These are phyloP conservation scores for Coemansia sp. DNA, from an alignment of 192 early-diverging fungal species.

Conservation along the genomic window DNA sequence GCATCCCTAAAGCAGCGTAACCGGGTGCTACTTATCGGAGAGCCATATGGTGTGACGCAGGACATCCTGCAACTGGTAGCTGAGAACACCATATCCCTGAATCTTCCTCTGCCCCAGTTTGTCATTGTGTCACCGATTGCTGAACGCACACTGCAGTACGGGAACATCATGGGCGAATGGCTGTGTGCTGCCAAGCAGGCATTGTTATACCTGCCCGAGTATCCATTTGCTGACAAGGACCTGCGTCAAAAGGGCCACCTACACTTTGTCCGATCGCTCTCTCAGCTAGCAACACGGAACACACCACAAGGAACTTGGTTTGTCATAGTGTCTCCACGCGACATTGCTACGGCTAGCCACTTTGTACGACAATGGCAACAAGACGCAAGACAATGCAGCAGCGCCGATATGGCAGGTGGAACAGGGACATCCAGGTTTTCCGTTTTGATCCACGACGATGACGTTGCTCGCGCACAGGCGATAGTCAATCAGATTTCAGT, in stretches of 20 bases:
- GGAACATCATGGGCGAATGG: slow-evolving; percentile 87
- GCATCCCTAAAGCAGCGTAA: slow-evolving; percentile 55
- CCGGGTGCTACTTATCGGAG: slow-evolving; percentile 69
- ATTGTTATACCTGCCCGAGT: slow-evolving; percentile 65
- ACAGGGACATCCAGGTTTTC: slow-evolving; percentile 37
- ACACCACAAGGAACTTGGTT: slow-evolving; percentile 51
- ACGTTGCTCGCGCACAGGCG: slow-evolving; percentile 31
- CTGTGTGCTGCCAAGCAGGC: slow-evolving; percentile 65
- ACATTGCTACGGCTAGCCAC: slow-evolving; percentile 28
- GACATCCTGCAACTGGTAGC: slow-evolving; percentile 69
- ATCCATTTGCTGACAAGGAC: slow-evolving; percentile 53
- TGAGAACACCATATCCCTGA: slow-evolving; percentile 57
- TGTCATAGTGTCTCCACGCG: slow-evolving; percentile 41
- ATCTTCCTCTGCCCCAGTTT: slow-evolving; percentile 62
- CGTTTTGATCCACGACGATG: slow-evolving; percentile 47
- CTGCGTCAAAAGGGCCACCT: slow-evolving; percentile 49
- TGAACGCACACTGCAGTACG: slow-evolving; percentile 72
- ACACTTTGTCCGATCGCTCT: slow-evolving; percentile 41
- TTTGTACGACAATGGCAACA: slow-evolving; percentile 44
- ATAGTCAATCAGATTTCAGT: slow-evolving; percentile 33
- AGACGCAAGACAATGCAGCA: slow-evolving; percentile 39
- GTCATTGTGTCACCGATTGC: slow-evolving; percentile 75
- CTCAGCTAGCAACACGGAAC: slow-evolving; percentile 29
- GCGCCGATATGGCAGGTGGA: slow-evolving; percentile 34
- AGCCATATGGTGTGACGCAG: slow-evolving; percentile 70